Evolutionary conservation across 179 eudicot species (phyloP).

Genomic region (Heliamphora pulchella): DNA sequence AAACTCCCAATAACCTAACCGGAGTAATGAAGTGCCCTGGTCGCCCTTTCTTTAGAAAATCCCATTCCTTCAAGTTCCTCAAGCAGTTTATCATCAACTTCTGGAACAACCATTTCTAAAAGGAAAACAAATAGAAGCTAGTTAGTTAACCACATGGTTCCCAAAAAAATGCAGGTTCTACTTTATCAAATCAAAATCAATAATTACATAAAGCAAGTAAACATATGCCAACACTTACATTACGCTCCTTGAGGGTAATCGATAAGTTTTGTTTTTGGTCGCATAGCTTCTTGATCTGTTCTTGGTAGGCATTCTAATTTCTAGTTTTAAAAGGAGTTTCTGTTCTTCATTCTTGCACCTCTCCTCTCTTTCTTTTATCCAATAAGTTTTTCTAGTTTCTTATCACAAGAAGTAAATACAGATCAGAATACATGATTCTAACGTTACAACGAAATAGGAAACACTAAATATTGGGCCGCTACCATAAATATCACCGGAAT

Average conservation of each 20-base stretch:
- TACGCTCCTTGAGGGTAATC: not conserved
- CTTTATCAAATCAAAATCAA: slow-evolving; percentile 4
- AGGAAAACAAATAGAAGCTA: slow-evolving; percentile 10
- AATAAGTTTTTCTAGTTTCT: not conserved
- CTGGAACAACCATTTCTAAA: slow-evolving; percentile 91
- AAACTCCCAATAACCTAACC: slow-evolving; percentile 34
- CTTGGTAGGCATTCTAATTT: not conserved
- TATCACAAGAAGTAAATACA: not conserved
- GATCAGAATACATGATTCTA: not conserved
- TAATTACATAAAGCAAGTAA: not conserved
- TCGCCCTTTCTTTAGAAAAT: slow-evolving; percentile 67
- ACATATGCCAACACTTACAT: not conserved
- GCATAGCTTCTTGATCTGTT: not conserved
- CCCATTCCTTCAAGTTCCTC: slow-evolving; percentile 93
- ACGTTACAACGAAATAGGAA: too few species aligned
- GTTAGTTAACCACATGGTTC: not conserved
- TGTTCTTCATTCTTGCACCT: not conserved
- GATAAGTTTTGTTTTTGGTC: not conserved
- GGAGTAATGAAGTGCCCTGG: slow-evolving; percentile 80
- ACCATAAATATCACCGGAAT: not conserved
- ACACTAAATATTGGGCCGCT: too few species aligned
- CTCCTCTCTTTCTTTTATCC: not conserved
- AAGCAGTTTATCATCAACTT: slow-evolving; percentile 61
- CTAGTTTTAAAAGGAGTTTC: not conserved
- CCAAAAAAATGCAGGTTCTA: not conserved